Conservation (phyloP, 805 yeast genomes). For the Saturnispora sanitii region DNA sequence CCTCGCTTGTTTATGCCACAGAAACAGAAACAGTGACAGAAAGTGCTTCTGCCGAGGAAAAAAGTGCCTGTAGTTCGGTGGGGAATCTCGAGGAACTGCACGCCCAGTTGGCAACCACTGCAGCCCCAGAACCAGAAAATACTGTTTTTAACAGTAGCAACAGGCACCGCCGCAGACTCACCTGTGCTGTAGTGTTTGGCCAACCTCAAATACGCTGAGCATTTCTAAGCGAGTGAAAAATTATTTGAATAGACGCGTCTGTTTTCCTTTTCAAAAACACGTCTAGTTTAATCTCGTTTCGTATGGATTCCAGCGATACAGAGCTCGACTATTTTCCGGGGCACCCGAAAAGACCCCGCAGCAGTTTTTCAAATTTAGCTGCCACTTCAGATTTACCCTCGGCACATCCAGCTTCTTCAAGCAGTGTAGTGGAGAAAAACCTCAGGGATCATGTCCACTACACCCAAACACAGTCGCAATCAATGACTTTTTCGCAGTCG, state of each 20-base stretch:
- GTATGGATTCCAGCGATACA: conserved; percentile 5
- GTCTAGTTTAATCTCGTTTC: not conserved
- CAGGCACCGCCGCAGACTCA: conserved; percentile 34
- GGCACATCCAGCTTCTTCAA: not conserved
- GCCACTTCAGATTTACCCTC: not conserved
- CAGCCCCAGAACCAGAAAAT: too few relatives aligned
- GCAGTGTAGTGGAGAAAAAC: conserved; percentile 1
- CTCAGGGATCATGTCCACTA: not conserved
- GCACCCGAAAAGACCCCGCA: conserved; percentile 2
- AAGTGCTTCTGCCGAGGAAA: too few relatives aligned
- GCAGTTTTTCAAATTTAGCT: not conserved
- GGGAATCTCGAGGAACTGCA: not conserved
- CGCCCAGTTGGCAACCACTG: too few relatives aligned
- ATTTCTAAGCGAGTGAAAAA: too few relatives aligned
- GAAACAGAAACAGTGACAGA: not conserved
- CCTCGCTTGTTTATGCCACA: not conserved
- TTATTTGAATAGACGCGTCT: not conserved
- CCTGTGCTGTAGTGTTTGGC: conserved; percentile 38
- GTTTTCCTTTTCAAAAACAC: too few relatives aligned
- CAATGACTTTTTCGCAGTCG: not conserved
- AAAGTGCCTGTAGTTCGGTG: not conserved
- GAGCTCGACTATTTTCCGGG: conserved; percentile 8
- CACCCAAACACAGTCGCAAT: not conserved
- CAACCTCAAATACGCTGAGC: conserved; percentile 22
- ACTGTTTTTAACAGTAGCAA: too few relatives aligned